Evolutionary conservation across 257 asterid genomes (phyloP).

Genomic region (Forsythia viridissima): DNA sequence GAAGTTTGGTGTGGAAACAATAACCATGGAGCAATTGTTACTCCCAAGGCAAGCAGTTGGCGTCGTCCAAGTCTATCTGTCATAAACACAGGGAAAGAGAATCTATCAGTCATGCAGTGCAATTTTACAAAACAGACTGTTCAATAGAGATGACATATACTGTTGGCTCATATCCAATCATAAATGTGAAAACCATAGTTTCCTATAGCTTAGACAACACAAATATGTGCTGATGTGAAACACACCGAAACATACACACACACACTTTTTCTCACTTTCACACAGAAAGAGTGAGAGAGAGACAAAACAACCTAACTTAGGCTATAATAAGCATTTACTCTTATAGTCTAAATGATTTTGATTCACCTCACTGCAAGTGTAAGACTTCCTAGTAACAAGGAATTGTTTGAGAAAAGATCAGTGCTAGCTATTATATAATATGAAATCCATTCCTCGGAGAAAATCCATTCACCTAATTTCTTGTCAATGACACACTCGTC

Average conservation of each 20-base stretch:
- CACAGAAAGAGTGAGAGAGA: not conserved
- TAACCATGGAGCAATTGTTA: conserved; percentile 52
- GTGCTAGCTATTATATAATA: not conserved
- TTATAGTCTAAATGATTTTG: not conserved
- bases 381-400: not conserved
- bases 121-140: conserved; percentile 1
- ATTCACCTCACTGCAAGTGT: not conserved
- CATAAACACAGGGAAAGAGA: conserved; percentile 16
- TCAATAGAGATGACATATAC: conserved; percentile 3
- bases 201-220: conserved; percentile 3
- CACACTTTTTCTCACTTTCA: not conserved
- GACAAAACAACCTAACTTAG: not conserved
- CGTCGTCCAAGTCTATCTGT: conserved; percentile 69
- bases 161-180: not conserved
- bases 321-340: not conserved
- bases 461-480: not conserved
- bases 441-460: not conserved
- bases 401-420: not conserved
- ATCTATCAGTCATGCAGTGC: conserved; percentile 5
- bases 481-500: not conserved
- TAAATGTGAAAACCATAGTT: conserved; percentile 10
- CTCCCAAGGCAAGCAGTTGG: conserved; percentile 62
- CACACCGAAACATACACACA: not conserved
- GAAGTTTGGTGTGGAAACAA: conserved; percentile 50
- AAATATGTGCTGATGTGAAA: not conserved